Base-by-base conservation (phyloP, 768 basidiomycete genomes). In the Coprinopsis cinerea region DNA sequence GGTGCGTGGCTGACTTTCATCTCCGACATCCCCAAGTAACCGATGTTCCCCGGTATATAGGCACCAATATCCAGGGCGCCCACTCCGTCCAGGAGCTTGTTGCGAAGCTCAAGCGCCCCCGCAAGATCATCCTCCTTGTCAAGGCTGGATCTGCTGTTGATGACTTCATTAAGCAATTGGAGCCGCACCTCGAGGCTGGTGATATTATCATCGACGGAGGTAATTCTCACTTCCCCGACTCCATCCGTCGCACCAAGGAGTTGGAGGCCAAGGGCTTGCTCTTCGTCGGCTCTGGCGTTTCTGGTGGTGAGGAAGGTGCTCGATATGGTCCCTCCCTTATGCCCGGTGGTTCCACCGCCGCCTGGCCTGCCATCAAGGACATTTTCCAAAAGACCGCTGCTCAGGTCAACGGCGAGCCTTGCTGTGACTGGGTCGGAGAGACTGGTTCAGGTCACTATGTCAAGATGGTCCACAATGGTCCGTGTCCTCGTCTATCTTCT, bases 121-220 rank as follows among this genome's bases (percentile, higher is more conserved):
- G 96, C 71, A 93, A 96, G 73, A 95, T 98, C 67, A 82, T 99
- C 66, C 85, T 99, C 54, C 91, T 99, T 63, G 96, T 99, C 70
- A 97, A 98, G 78, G 96, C 96, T 53, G 96, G 96, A 53, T 67
- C 80, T 52, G 95, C 96, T 57, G 96, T 99, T 52, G 96, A 99
- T 72, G 81, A 82, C 64, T 98, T 98, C 73, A 99, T 99, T 70
- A 61, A 71, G 18, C 88, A 92, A 69, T 86, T 98, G 53, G 79
- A 78, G 53, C 93, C 95, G 48, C 72, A 85, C 67, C 87, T 99
- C 58, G 94, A 97, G 67, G 68, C 82, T 63, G 96, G 96, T 59
- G 96, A 99, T 71, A 98, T 99, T 76, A 81, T 99, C 77, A 97
- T 99, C 59, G 96, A 99, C 68, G 96, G 96, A 61, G 96, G 96